Evolutionary conservation across 495 filamentous ascomycete genomes (phyloP).

Genomic region (Hypoxylon crocopeplum): DNA sequence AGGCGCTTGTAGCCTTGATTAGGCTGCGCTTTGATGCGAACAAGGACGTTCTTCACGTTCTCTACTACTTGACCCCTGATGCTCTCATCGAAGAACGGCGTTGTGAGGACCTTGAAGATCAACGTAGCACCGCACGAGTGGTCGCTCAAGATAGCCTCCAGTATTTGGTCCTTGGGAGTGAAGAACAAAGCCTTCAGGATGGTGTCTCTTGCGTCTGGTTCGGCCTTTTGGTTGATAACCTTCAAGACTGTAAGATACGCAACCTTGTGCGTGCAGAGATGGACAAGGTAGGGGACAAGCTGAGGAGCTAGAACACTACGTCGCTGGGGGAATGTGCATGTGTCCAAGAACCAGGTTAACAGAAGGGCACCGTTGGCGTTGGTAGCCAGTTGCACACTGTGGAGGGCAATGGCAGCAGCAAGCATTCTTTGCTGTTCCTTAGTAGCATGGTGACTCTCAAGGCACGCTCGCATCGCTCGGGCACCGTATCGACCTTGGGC

Average conservation of each 20-base stretch:
- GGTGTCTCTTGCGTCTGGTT: constrained; percentile 90
- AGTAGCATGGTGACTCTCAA: constrained; percentile 94
- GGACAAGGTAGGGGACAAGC: constrained; percentile 94
- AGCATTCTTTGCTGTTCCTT: constrained; percentile 96
- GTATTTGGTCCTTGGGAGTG: constrained; percentile 81
- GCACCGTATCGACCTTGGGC: constrained; percentile 93
- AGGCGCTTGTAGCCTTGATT: constrained; percentile 96
- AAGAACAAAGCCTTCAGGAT: constrained; percentile 95
- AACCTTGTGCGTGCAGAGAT: constrained; percentile 98
- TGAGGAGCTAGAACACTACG: constrained; percentile 91
- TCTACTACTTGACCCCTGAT: constrained; percentile 87
- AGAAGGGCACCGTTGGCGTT: constrained; percentile 95
- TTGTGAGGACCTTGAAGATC: constrained; percentile 98
- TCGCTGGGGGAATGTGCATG: constrained; percentile 92
- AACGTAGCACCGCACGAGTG: constrained; percentile 91
- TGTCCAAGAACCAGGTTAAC: constrained; percentile 98
- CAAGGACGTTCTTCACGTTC: constrained; percentile 87
- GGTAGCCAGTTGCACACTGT: constrained; percentile 95
- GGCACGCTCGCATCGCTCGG: constrained; percentile 92
- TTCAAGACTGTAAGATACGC: constrained; percentile 97
- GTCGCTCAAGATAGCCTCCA: constrained; percentile 91
- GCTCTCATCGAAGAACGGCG: constrained; percentile 94
- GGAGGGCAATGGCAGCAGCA: constrained; percentile 90
- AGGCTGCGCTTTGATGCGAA: constrained; percentile 89
- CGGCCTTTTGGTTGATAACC: constrained; percentile 97